These are phyloP conservation scores for Geotrichum bryndzae DNA, from an alignment of 1,139 yeast genomes.

Conservation along the genomic window DNA sequence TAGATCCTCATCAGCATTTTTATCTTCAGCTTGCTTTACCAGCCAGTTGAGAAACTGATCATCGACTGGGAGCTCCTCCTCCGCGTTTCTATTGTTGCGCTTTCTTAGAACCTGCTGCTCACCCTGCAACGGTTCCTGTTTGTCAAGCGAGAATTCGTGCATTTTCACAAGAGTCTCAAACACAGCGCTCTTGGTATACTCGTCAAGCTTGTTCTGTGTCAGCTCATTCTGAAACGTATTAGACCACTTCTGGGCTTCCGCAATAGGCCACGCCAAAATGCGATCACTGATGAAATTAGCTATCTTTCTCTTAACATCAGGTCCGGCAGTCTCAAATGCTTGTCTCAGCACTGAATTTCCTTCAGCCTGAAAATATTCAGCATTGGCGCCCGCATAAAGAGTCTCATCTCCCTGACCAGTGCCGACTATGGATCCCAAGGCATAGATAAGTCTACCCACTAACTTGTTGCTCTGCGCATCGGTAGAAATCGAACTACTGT, in stretches of 20 bases:
- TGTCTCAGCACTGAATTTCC: conserved; percentile 25
- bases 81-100: conserved; percentile 3
- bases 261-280: conserved; percentile 17
- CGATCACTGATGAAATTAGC: conserved; percentile 17
- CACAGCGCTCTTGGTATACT: conserved; percentile 16
- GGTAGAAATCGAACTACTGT: neutral
- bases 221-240: conserved; percentile 19
- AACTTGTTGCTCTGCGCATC: conserved; percentile 17
- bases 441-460: conserved; percentile 28
- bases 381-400: conserved; percentile 9
- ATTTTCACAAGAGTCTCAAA: conserved; percentile 29
- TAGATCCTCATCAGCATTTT: conserved; percentile 34
- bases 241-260: conserved; percentile 23
- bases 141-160: conserved; percentile 21
- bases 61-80: conserved; percentile 22
- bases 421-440: conserved; percentile 29
- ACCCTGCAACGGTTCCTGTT: neutral
- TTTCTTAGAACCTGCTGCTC: conserved; percentile 11
- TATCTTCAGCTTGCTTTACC: conserved; percentile 39
- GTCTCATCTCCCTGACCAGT: conserved; percentile 10
- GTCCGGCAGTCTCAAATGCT: conserved; percentile 15
- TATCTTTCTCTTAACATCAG: conserved; percentile 17
- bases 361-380: conserved; percentile 18
- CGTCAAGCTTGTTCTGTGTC: conserved; percentile 8
- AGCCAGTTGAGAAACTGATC: conserved; percentile 55